Evolutionary conservation across 345 rosid genomes (phyloP).

Genomic region (Clausena lansium): DNA sequence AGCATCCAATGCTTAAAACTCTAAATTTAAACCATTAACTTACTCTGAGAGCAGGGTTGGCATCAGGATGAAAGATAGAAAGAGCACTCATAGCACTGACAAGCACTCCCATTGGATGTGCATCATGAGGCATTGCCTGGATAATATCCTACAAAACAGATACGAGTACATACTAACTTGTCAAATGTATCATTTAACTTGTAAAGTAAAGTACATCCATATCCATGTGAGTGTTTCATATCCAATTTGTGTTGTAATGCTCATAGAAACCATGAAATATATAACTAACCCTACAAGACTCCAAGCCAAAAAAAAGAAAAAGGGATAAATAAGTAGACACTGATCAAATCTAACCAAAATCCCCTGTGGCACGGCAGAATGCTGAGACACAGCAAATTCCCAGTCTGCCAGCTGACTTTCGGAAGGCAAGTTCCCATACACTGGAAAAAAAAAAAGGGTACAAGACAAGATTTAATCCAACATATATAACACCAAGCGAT

Average conservation of each 20-base stretch:
- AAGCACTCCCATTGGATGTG: conserved; percentile 98
- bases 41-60: conserved; percentile 97
- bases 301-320: not conserved
- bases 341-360: conserved; percentile 51
- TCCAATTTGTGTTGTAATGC: not conserved
- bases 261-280: not conserved
- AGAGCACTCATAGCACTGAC: conserved; percentile 99
- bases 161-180: not conserved
- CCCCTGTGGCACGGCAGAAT: conserved; percentile 97
- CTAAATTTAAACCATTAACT: conserved; percentile 26
- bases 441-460: conserved; percentile 35
- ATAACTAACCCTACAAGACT: not conserved
- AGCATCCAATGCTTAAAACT: not conserved
- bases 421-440: conserved; percentile 88
- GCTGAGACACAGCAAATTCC: conserved; percentile 92
- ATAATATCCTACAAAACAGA: conserved; percentile 73
- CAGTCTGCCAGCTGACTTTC: conserved; percentile 81
- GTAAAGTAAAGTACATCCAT: not conserved
- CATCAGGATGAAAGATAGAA: conserved; percentile 96
- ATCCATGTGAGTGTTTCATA: not conserved
- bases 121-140: conserved; percentile 97
- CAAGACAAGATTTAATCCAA: not conserved
- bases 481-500: not conserved
- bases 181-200: not conserved
- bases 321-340: not conserved